Base-by-base conservation (phyloP, 2,329 filamentous ascomycete genomes). In the Cryphonectria carpinicola region DNA sequence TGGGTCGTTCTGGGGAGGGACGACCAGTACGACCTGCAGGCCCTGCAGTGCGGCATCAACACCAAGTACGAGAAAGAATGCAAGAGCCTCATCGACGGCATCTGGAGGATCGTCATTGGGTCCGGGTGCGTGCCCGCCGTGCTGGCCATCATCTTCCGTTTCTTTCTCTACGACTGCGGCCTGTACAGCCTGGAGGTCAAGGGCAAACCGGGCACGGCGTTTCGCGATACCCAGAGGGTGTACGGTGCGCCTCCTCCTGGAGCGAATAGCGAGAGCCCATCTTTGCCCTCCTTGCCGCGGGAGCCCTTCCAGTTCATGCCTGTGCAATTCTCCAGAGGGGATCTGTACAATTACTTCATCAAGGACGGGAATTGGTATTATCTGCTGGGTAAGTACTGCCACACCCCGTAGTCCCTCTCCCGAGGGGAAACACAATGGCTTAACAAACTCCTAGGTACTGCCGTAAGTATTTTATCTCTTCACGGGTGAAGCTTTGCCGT, bases 91-190 rank as follows among this genome's bases (percentile, higher is more conserved):
- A 81, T 91, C 1, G 89, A 92, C 73, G 86, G 84, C 1, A 88
- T 90, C 73, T 92, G 90, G 89, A 84, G 90, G 64, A 90, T 90
- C 75, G 88, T 92, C 41, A 87, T 91, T 73, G 90, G 89, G 1
- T 87, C 89, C 0, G 90, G 90, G 8, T 89, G 89, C 11, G 82
- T 91, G 0, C 90, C 90, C 0, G 89, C 89, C 4, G 80, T 89
- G 17, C 81, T 92, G 11, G 89, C 90, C 74, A 88, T 90, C 71
- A 82, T 90, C 54, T 91, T 91, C 75, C 87, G 90, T 25, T 89
- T 92, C 77, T 88, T 89, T 73, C 86, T 92, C 58, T 90, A 89
- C 52, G 90, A 92, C 77, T 89, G 87, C 69, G 89, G 89, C 5
- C 82, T 90, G 43, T 92, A 90, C 78, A 86, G 87, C 13, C 84